These are phyloP conservation scores for Chrysanthemum seticuspe DNA, from an alignment of 129 eudicot genomes.

Conservation along the genomic window DNA sequence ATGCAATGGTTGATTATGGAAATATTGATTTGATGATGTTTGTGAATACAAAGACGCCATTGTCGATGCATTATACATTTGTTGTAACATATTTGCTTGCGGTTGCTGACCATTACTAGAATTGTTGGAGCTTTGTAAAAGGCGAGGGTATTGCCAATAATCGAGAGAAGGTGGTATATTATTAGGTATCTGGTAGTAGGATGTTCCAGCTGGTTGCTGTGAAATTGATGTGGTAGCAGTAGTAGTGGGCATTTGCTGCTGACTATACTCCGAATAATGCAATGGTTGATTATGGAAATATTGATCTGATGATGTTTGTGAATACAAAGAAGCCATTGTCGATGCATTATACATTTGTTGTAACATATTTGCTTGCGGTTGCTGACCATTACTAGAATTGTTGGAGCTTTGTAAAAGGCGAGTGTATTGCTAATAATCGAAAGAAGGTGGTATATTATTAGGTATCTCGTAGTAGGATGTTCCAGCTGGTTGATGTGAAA, in stretches of 20 bases:
- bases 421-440: constrained; percentile 68
- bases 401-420: constrained; percentile 45
- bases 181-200: too few species aligned
- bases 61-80: constrained; percentile 45
- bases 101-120: constrained; percentile 27
- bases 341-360: constrained; percentile 48
- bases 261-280: too few species aligned
- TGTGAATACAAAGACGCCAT: too few species aligned
- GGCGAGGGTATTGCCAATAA: constrained; percentile 72
- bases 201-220: too few species aligned
- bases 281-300: too few species aligned
- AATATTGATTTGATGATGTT: too few species aligned
- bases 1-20: too few species aligned
- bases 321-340: neutral
- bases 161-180: constrained; percentile 10
- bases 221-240: too few species aligned
- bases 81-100: constrained; percentile 7
- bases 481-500: too few species aligned
- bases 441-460: neutral
- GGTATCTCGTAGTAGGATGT: too few species aligned
- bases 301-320: too few species aligned
- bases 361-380: neutral
- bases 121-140: constrained; percentile 36
- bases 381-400: constrained; percentile 22
- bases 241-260: too few species aligned